These are phyloP conservation scores for Kwoniella sp. DNA, from an alignment of 768 basidiomycete genomes.

Conservation along the genomic window DNA sequence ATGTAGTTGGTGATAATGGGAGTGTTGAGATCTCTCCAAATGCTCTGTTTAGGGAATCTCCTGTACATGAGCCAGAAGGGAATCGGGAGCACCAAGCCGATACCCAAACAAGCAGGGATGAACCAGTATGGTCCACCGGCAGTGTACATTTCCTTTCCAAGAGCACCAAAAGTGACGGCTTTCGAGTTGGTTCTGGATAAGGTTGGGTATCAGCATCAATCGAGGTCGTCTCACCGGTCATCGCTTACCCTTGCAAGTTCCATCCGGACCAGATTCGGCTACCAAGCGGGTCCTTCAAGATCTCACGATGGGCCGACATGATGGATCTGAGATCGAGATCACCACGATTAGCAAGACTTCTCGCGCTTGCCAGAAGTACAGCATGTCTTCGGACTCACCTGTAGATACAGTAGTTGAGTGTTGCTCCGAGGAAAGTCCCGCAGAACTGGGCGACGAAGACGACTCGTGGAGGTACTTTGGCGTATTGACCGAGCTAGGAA, in stretches of 20 bases:
- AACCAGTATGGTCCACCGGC: slow-evolving; percentile 63
- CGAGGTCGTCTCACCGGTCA: not conserved
- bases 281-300: slow-evolving; percentile 63
- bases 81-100: slow-evolving; percentile 63
- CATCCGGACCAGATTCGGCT: slow-evolving; percentile 47
- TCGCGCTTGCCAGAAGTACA: too few relatives aligned
- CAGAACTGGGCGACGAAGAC: slow-evolving; percentile 64
- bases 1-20: slow-evolving; percentile 34
- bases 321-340: slow-evolving; percentile 57
- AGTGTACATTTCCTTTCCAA: slow-evolving; percentile 22
- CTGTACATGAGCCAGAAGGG: slow-evolving; percentile 61
- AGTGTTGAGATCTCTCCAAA: slow-evolving; percentile 59
- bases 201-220: not conserved
- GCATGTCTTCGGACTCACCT: slow-evolving; percentile 32
- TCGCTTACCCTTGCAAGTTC: slow-evolving; percentile 12
- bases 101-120: slow-evolving; percentile 55
- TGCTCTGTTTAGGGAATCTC: slow-evolving; percentile 49
- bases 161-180: slow-evolving; percentile 64
- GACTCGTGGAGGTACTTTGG: slow-evolving; percentile 19
- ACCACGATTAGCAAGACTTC: not conserved
- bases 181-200: slow-evolving; percentile 63
- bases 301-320: slow-evolving; percentile 61
- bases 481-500: slow-evolving; percentile 23
- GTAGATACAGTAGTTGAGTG: slow-evolving; percentile 59
- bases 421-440: slow-evolving; percentile 63